phyloP scores from a whole-genome alignment of 768 basidiomycete species.

The Suillus occidentalis region DNA sequence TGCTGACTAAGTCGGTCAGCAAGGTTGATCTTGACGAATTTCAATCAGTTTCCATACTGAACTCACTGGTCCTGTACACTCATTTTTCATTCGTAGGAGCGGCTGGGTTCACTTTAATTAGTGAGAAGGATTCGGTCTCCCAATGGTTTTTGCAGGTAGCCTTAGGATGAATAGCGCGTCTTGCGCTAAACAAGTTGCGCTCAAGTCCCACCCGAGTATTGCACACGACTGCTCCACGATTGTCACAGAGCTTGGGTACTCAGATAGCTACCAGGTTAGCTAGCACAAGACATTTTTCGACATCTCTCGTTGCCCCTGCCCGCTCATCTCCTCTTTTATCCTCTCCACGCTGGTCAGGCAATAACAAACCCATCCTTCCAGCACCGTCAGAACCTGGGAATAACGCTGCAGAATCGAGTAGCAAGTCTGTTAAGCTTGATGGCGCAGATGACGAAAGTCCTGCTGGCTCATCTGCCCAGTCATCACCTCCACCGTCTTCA shows the following conservation, averaged over 20 bases:
- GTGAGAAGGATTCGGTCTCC: conserved; percentile 19
- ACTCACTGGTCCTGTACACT: not conserved
- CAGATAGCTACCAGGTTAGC: conserved; percentile 11
- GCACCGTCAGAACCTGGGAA: conserved; percentile 22
- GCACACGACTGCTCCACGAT: conserved; percentile 17
- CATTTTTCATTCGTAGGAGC: conserved; percentile 7
- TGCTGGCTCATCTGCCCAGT: conserved; percentile 31
- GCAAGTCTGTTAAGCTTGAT: conserved; percentile 21
- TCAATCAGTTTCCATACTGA: not conserved
- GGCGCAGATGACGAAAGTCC: conserved; percentile 32
- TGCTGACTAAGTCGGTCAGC: conserved; percentile 1
- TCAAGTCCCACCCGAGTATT: conserved; percentile 8
- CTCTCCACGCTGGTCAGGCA: conserved; percentile 42
- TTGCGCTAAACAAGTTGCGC: conserved; percentile 16
- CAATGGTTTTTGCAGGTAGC: conserved; percentile 25
- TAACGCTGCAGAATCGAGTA: conserved; percentile 25
- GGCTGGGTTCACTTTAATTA: conserved; percentile 8
- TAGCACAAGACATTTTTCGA: conserved; percentile 26
- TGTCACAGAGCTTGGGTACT: conserved; percentile 3
- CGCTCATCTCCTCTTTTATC: conserved; percentile 32
- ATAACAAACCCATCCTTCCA: conserved; percentile 33
- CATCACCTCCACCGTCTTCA: conserved; percentile 37
- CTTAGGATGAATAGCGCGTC: conserved; percentile 17
- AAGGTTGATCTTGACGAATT: not conserved
- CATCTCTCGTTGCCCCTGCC: conserved; percentile 22